Conservation (phyloP, 305 asterid genomes). For the Fraxinus angustifolia region DNA sequence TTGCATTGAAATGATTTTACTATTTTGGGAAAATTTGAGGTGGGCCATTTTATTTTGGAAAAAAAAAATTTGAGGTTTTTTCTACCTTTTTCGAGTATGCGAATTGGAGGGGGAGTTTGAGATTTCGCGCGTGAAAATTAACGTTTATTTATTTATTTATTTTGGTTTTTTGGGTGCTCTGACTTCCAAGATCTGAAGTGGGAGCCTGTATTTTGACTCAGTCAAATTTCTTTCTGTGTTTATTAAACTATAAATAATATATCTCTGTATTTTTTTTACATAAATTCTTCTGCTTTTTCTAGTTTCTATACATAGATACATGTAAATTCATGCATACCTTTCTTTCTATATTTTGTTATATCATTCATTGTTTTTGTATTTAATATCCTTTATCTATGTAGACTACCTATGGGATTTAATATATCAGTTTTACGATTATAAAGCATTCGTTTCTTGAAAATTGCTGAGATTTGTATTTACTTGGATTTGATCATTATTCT, state of each 20-base stretch:
- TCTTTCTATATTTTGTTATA: slow-evolving; percentile 21
- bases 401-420: slow-evolving; percentile 14
- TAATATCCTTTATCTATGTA: slow-evolving; percentile 20
- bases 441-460: slow-evolving; percentile 28
- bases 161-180: slow-evolving; percentile 17
- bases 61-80: slow-evolving; percentile 20
- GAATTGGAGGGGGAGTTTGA: slow-evolving; percentile 32
- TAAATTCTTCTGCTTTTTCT: slow-evolving; percentile 18
- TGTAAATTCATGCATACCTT: slow-evolving; percentile 15
- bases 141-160: slow-evolving; percentile 3
- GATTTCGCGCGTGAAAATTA: slow-evolving; percentile 59
- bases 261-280: slow-evolving; percentile 23
- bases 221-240: slow-evolving; percentile 33
- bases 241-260: slow-evolving; percentile 19
- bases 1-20: slow-evolving; percentile 23
- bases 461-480: slow-evolving; percentile 39
- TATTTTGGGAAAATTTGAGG: slow-evolving; percentile 40
- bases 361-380: slow-evolving; percentile 25
- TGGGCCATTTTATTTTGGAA: slow-evolving; percentile 16
- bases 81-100: slow-evolving; percentile 17
- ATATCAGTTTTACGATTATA: slow-evolving; percentile 16
- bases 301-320: slow-evolving; percentile 19
- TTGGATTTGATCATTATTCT: slow-evolving; percentile 21
- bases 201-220: slow-evolving; percentile 50
- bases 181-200: slow-evolving; percentile 55